Evolutionary conservation across 225 moss, liverwort and hornwort genomes (phyloP).

Genomic region (Bryoerythrophyllum caledonicum): DNA sequence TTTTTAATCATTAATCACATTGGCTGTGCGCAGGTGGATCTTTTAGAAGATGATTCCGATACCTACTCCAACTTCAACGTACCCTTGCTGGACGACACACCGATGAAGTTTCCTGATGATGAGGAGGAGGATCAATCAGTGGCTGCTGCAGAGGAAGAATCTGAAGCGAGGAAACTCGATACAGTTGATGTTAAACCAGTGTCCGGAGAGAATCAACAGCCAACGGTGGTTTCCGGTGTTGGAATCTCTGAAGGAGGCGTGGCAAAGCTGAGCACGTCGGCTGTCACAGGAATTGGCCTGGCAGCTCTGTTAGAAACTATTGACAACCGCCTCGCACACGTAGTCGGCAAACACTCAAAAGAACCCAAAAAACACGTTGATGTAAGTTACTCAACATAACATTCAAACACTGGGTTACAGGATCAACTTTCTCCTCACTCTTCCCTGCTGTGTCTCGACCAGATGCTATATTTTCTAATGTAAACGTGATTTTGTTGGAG

Average conservation of each 20-base stretch:
- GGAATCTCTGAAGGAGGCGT: slow-evolving; percentile 32
- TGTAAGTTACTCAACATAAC: slow-evolving; percentile 8
- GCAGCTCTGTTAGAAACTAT: slow-evolving; percentile 36
- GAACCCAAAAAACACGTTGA: background rate
- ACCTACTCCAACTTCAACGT: background rate
- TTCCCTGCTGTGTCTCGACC: background rate
- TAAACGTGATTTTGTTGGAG: no score
- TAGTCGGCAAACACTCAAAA: background rate
- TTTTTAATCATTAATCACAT: background rate
- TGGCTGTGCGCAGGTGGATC: slow-evolving; percentile 46
- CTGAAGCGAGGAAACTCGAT: background rate
- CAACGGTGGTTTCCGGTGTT: slow-evolving; percentile 34
- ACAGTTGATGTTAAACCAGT: background rate
- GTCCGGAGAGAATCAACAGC: background rate
- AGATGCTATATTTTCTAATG: background rate
- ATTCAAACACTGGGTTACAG: background rate
- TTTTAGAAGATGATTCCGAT: slow-evolving; percentile 40
- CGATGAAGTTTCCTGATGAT: slow-evolving; percentile 29
- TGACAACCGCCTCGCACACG: slow-evolving; percentile 31
- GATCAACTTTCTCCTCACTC: background rate
- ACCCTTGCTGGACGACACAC: slow-evolving; percentile 35
- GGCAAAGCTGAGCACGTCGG: slow-evolving; percentile 40
- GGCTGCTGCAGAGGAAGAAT: background rate
- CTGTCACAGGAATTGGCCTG: slow-evolving; percentile 48
- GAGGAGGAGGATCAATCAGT: slow-evolving; percentile 19